Evolutionary conservation across 805 yeast species (phyloP), one percentile per base, ranked within the genome.

Genomic region (Lipomyces yamadae): DNA sequence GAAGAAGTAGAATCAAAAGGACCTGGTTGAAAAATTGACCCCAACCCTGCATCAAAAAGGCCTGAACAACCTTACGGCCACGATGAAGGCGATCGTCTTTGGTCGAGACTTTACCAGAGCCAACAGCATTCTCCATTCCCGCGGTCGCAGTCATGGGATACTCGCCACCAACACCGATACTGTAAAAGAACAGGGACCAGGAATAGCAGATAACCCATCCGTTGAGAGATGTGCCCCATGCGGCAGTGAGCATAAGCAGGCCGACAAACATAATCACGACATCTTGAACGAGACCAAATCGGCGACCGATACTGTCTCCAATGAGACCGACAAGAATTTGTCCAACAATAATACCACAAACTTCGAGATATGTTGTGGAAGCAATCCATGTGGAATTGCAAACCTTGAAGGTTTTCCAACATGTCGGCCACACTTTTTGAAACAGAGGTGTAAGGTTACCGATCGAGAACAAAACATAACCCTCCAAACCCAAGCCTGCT

Each of bases 61-160:
- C 80, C 63, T 70, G 67, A 55, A 72, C 69, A 61, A 78, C 80
- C 69, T 76, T 77, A 64, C 80, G 76, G 39, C 80, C 80, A 69
- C 80, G 77, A 73, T 78, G 80, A 45, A 77, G 73, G 64, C 80
- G 78, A 61, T 78, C 80, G 39, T 75, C 77, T 56, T 74, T 70
- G 30, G 73, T 58, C 57, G 78, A 75, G 24, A 67, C 52, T 15
- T n/a, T 42, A 7, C 61, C 42, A 53, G 74, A 72, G 45, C 75
- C 66, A 61, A 67, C 66, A 45, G 72, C 84, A 52, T 86, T 85
- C 76, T 87, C 90, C 77, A 83, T 83, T 18, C 88, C 88, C 37
- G 86, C 79, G 8, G 87, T 84, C 4, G 89, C 86, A 60, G 87
- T 84, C 69, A 86, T 83, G 7, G 91, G 90, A 74, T 87, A 87